phyloP scores from a whole-genome alignment of 768 basidiomycete species.

The Lanmaoa rubissima region DNA sequence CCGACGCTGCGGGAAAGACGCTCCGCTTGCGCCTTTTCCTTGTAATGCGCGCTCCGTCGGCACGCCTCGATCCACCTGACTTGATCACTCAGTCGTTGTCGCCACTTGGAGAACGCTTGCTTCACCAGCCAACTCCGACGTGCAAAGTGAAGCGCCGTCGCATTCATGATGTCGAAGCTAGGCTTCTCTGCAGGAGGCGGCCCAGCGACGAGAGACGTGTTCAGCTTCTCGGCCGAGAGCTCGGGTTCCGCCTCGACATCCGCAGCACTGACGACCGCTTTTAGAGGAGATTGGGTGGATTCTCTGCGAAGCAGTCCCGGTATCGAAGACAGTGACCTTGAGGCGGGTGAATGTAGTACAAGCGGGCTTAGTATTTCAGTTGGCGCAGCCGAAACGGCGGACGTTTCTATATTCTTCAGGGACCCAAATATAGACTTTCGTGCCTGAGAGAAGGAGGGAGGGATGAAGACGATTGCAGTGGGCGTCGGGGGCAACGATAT shows the following conservation, averaged over 20 bases:
- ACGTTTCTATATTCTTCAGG: constrained; percentile 28
- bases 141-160: constrained; percentile 43
- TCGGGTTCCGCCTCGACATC: constrained; percentile 12
- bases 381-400: constrained; percentile 18
- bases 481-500: constrained; percentile 36
- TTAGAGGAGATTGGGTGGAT: constrained; percentile 27
- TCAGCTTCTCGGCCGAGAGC: constrained; percentile 1
- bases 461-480: constrained; percentile 20
- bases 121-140: constrained; percentile 41
- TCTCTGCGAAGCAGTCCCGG: constrained; percentile 23
- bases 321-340: constrained; percentile 16
- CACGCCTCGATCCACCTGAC: constrained; percentile 63
- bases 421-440: constrained; percentile 22
- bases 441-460: constrained; percentile 11
- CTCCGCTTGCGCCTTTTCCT: constrained; percentile 43
- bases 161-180: constrained; percentile 32
- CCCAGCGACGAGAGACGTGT: neutral
- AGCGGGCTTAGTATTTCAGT: constrained; percentile 33
- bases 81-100: constrained; percentile 42
- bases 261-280: constrained; percentile 8
- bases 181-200: constrained; percentile 14
- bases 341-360: constrained; percentile 27
- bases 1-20: constrained; percentile 31
- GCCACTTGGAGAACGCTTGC: constrained; percentile 46
- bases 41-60: constrained; percentile 58